These are phyloP conservation scores for Pilasporangium apinafurcum DNA, from an alignment of 352 stramenopile species.

Conservation along the genomic window DNA sequence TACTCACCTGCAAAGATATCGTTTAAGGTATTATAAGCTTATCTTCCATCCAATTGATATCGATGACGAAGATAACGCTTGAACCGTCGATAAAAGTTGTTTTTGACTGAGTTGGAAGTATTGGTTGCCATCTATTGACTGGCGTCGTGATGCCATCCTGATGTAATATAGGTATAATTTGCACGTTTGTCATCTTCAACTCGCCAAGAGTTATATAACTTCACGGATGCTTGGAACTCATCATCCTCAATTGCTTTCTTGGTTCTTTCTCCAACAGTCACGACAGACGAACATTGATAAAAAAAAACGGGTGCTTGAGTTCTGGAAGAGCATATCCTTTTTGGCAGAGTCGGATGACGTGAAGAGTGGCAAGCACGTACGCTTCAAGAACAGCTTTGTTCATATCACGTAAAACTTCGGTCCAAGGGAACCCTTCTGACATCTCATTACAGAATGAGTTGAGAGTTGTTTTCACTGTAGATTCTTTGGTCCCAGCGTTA, in stretches of 20 bases:
- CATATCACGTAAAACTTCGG: neutral
- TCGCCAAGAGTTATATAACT: constrained; percentile 4
- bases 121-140: constrained; percentile 1
- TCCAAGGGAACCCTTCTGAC: constrained; percentile 1
- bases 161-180: neutral
- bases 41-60: neutral
- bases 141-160: constrained; percentile 1
- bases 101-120: neutral
- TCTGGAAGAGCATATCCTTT: neutral
- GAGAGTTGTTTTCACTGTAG: constrained; percentile 2
- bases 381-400: constrained; percentile 5
- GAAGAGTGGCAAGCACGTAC: constrained; percentile 6
- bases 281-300: constrained; percentile 1
- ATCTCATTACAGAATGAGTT: constrained; percentile 3
- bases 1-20: constrained; percentile 2
- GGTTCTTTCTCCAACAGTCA: neutral
- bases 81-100: constrained; percentile 6
- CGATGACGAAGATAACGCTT: constrained; percentile 1
- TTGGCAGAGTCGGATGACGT: constrained; percentile 5
- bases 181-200: neutral
- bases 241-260: constrained; percentile 2
- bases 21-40: constrained; percentile 6
- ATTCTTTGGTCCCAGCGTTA: neutral
- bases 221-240: constrained; percentile 2
- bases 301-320: constrained; percentile 2